Evolutionary conservation across 352 stramenopile species (phyloP).

Genomic region (Blastocystis sp.): DNA sequence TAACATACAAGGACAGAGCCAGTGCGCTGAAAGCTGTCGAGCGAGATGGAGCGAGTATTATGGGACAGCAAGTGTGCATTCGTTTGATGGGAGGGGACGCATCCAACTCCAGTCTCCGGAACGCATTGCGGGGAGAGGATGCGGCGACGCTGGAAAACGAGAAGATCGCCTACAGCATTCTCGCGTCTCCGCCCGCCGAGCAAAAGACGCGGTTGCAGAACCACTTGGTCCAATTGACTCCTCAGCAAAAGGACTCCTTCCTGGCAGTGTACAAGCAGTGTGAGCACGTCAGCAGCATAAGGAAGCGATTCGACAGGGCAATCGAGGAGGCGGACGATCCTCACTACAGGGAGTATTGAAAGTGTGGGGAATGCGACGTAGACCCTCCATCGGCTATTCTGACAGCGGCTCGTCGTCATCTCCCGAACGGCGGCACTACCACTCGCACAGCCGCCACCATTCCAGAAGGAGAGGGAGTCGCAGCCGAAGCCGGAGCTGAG

Average conservation of each 20-base stretch:
- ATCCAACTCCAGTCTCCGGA: not conserved
- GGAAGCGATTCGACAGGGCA: constrained; percentile 27
- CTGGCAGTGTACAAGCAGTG: constrained; percentile 20
- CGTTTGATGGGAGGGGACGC: not conserved
- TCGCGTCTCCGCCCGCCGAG: not conserved
- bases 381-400: constrained; percentile 20
- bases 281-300: not conserved
- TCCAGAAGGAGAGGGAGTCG: not conserved
- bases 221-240: not conserved
- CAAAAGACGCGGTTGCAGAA: constrained; percentile 3
- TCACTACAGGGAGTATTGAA: not conserved
- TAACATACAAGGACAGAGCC: constrained; percentile 44
- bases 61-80: constrained; percentile 25
- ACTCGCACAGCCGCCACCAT: not conserved
- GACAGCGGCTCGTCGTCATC: not conserved
- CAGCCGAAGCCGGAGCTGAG: not conserved
- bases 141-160: constrained; percentile 3
- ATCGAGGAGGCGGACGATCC: constrained; percentile 45
- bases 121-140: not conserved
- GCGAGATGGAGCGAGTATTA: constrained; percentile 55
- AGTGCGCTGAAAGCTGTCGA: not conserved
- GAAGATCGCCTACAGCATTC: constrained; percentile 44
- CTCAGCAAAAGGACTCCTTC: constrained; percentile 32
- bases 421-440: not conserved
- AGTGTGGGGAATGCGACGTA: not conserved